Percentiles rank a stretch among this genome's conserved stretches.
Evolutionary conservation across 2,329 filamentous ascomycete genomes (phyloP).

Genomic region (Nemania sp.): DNA sequence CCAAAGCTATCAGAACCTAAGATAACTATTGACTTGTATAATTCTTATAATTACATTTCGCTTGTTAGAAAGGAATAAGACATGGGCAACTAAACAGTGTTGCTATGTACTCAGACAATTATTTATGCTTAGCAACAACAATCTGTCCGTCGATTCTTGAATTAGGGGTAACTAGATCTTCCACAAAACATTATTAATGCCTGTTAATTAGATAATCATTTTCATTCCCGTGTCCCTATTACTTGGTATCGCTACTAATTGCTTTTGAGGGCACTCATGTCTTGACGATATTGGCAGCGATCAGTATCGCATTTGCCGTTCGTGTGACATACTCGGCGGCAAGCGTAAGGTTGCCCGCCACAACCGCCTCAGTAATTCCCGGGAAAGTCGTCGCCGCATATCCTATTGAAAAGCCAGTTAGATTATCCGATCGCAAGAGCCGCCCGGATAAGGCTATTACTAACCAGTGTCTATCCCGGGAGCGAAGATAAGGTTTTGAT

Average conservation of each 20-base stretch:
- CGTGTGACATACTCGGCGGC: constrained; percentile 47
- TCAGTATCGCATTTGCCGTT: constrained; percentile 47
- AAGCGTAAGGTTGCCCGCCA: constrained; percentile 45
- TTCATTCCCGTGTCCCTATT: neutral
- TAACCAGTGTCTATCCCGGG: constrained; percentile 62
- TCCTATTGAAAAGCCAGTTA: constrained; percentile 37
- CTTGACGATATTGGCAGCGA: constrained; percentile 47
- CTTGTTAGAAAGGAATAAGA: too few species aligned
- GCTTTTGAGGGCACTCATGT: constrained; percentile 20
- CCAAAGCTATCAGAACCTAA: neutral
- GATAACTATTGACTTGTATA: too few species aligned
- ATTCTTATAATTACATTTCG: too few species aligned
- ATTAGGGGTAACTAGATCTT: neutral
- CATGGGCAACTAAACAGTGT: neutral
- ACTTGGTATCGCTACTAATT: neutral
- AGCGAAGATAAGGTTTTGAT: constrained; percentile 60
- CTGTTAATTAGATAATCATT: neutral
- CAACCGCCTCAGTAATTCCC: constrained; percentile 48
- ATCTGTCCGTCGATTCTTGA: neutral
- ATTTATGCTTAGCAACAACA: too few species aligned
- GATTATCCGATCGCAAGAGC: neutral
- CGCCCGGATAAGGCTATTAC: constrained; percentile 15
- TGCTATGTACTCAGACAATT: too few species aligned
- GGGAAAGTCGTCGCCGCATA: constrained; percentile 51
- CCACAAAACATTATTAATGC: neutral